phyloP scores from a whole-genome alignment of 139 green algal species.

The Mychonastes homosphaera region DNA sequence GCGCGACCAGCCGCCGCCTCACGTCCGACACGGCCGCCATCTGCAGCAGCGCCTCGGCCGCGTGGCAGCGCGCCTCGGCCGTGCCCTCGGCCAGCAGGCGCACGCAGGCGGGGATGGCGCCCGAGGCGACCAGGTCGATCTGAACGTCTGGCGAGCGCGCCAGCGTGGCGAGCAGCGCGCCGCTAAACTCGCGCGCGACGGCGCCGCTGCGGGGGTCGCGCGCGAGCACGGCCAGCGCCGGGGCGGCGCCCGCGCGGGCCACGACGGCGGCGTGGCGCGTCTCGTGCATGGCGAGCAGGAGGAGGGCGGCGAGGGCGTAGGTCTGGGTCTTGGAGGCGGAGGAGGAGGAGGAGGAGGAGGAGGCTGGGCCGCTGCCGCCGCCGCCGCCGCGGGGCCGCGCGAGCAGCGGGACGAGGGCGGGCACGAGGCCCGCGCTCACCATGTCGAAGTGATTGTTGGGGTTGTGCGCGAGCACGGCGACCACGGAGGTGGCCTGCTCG shows the following conservation, averaged over 20 bases:
- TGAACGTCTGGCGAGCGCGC: slow-evolving; percentile 16
- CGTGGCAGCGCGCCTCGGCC: slow-evolving; percentile 8
- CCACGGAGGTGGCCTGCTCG: slow-evolving; percentile 24
- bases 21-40: slow-evolving; percentile 8
- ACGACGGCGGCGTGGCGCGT: slow-evolving; percentile 31
- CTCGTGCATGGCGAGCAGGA: slow-evolving; percentile 30
- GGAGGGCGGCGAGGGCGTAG: slow-evolving; percentile 25
- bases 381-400: not conserved
- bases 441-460: slow-evolving; percentile 35
- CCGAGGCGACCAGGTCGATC: slow-evolving; percentile 18
- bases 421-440: slow-evolving; percentile 24
- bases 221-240: slow-evolving; percentile 3
- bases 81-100: slow-evolving; percentile 5
- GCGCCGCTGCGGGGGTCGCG: not conserved
- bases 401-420: slow-evolving; percentile 27
- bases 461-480: slow-evolving; percentile 32
- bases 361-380: not conserved
- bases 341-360: slow-evolving; percentile 16
- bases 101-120: slow-evolving; percentile 19
- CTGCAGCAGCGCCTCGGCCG: slow-evolving; percentile 28
- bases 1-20: slow-evolving; percentile 5
- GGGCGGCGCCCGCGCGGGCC: slow-evolving; percentile 14
- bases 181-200: slow-evolving; percentile 22
- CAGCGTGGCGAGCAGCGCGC: slow-evolving; percentile 26
- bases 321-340: slow-evolving; percentile 16